Evolutionary conservation across 2,329 filamentous ascomycete genomes (phyloP).

Genomic region (Xylogone sp.): DNA sequence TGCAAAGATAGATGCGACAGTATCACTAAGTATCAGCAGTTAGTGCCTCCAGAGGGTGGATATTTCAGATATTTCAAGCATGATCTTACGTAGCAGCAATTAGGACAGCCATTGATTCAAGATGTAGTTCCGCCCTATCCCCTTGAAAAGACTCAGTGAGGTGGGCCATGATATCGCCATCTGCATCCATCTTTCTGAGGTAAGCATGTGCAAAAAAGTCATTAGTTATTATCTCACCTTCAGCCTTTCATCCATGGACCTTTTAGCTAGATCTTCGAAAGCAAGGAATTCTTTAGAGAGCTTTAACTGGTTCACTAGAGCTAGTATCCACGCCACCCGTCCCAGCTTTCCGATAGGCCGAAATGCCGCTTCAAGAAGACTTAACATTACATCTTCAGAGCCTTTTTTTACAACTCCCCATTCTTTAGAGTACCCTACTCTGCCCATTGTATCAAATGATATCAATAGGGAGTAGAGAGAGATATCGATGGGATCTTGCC

Average conservation of each 20-base stretch:
- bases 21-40: not conserved
- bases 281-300: not conserved
- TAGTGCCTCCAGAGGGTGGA: too few species aligned
- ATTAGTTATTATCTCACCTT: not conserved
- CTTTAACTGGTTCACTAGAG: not conserved
- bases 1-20: not conserved
- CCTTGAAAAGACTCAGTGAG: constrained; percentile 4
- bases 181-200: too few species aligned
- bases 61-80: too few species aligned
- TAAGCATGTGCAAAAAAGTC: too few species aligned
- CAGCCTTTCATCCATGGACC: not conserved
- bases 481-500: not conserved
- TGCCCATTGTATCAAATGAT: not conserved
- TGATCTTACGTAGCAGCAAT: not conserved
- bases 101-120: not conserved
- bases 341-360: not conserved
- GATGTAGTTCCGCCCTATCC: not conserved
- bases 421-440: not conserved
- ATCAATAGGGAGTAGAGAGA: not conserved
- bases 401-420: not conserved
- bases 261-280: not conserved
- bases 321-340: not conserved
- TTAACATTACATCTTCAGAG: not conserved
- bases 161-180: constrained; percentile 11
- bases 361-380: not conserved